Percentiles rank a stretch among this genome's conserved stretches.
phyloP scores from a whole-genome alignment of 768 basidiomycete species.

The Xanthoconium stramineum region DNA sequence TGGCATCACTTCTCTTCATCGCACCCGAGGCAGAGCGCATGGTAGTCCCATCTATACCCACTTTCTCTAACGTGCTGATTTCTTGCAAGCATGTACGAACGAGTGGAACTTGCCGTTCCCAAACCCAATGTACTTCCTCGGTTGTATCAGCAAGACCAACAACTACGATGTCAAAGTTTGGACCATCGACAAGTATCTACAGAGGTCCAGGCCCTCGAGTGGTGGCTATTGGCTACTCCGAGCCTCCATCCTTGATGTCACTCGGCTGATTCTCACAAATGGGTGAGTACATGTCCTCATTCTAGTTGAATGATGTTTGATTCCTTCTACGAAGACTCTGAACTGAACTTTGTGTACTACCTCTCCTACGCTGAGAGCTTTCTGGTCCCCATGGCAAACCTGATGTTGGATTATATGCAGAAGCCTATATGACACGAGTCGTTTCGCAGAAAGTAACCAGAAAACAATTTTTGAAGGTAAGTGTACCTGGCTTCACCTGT shows the following conservation, averaged over 20 bases:
- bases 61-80: constrained; percentile 79
- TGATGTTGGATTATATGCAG: constrained; percentile 85
- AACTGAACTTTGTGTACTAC: constrained; percentile 79
- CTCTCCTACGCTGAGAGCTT: constrained; percentile 80
- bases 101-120: constrained; percentile 86
- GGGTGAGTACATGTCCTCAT: constrained; percentile 57
- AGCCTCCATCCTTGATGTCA: constrained; percentile 70
- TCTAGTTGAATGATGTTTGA: not conserved
- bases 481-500: constrained; percentile 6
- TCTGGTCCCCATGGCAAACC: constrained; percentile 73
- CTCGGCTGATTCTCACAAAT: constrained; percentile 76
- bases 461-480: constrained; percentile 80
- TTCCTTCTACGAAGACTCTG: constrained; percentile 45
- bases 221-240: too few species aligned
- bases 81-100: constrained; percentile 74
- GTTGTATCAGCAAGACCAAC: constrained; percentile 91
- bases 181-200: constrained; percentile 86
- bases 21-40: constrained; percentile 95
- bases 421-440: constrained; percentile 69
- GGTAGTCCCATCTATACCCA: constrained; percentile 80
- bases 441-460: constrained; percentile 88
- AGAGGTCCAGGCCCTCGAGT: constrained; percentile 84
- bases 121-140: constrained; percentile 84
- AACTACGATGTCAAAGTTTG: constrained; percentile 82
- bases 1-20: constrained; percentile 63